Conservation (phyloP, 163 green algal species). For the Smithsoniella earleae region DNA sequence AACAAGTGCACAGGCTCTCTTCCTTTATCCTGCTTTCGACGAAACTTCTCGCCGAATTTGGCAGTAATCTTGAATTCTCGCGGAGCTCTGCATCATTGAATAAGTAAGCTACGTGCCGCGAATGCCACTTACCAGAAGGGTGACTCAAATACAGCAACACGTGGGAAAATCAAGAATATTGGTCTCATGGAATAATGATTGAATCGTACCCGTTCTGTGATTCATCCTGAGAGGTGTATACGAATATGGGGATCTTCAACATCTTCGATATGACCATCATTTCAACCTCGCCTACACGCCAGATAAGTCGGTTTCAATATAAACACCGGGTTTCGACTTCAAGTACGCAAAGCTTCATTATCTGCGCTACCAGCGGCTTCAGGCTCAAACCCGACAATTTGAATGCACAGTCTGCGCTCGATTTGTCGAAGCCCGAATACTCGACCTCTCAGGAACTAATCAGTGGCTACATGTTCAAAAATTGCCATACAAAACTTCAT, state of each 20-base stretch:
- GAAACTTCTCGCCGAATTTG: conserved; percentile 24
- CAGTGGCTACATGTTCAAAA: too few relatives aligned
- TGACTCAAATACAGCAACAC: background rate
- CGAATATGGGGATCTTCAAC: conserved; percentile 26
- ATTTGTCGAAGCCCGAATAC: too few relatives aligned
- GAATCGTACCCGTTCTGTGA: background rate
- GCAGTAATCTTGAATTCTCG: conserved; percentile 1
- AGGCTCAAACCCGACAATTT: too few relatives aligned
- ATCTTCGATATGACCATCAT: conserved; percentile 32
- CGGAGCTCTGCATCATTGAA: background rate
- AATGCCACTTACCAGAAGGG: too few relatives aligned
- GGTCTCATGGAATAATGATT: too few relatives aligned
- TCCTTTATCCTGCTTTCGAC: background rate
- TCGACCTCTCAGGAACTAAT: too few relatives aligned
- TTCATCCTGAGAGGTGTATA: conserved; percentile 9
- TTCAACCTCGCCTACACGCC: conserved; percentile 6
- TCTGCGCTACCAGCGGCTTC: too few relatives aligned
- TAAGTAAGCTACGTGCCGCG: too few relatives aligned
- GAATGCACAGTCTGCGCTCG: too few relatives aligned
- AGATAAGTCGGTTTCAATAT: background rate
- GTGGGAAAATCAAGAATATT: background rate
- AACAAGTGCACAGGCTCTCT: background rate
- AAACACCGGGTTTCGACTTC: too few relatives aligned
- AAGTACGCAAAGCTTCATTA: too few relatives aligned
- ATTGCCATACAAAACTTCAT: too few relatives aligned